phyloP scores from a whole-genome alignment of 208 protist species.

The Leishmania major region DNA sequence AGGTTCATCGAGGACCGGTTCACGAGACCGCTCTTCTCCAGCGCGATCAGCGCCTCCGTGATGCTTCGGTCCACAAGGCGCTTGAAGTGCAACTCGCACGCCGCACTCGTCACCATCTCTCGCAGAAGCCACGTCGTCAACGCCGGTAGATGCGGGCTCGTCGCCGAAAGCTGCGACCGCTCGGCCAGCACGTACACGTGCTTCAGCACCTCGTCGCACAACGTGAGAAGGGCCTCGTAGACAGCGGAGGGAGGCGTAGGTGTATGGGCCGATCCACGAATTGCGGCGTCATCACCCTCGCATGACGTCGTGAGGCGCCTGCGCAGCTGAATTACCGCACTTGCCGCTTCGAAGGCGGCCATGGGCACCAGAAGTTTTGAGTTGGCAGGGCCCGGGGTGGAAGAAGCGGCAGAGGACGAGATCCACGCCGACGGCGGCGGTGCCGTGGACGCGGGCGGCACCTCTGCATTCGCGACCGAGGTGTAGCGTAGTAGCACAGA shows the following conservation, averaged over 20 bases:
- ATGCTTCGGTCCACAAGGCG: slow-evolving; percentile 58
- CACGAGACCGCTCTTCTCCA: slow-evolving; percentile 66
- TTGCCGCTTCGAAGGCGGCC: slow-evolving; percentile 25
- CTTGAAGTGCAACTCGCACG: slow-evolving; percentile 63
- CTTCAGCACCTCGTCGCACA: slow-evolving; percentile 28
- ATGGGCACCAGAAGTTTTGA: slow-evolving; percentile 20
- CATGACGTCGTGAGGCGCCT: not conserved
- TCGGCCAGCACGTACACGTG: slow-evolving; percentile 31
- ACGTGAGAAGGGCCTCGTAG: slow-evolving; percentile 5
- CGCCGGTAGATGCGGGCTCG: slow-evolving; percentile 47
- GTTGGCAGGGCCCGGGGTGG: slow-evolving; percentile 2
- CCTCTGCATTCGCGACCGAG: slow-evolving; percentile 7
- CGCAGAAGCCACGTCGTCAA: slow-evolving; percentile 79
- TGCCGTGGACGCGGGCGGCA: not conserved
- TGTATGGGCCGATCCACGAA: no score
- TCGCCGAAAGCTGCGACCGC: slow-evolving; percentile 38
- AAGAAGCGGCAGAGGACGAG: not conserved
- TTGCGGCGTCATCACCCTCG: not conserved
- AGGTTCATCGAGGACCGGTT: slow-evolving; percentile 41
- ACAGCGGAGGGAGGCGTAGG: not conserved
- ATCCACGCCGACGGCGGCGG: slow-evolving; percentile 1
- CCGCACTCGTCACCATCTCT: slow-evolving; percentile 47
- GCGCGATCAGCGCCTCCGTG: slow-evolving; percentile 47
- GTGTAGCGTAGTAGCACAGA: slow-evolving; percentile 29
- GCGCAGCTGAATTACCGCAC: slow-evolving; percentile 27